phyloP scores from a whole-genome alignment of 768 basidiomycete species.

The Arthromyces matolae region DNA sequence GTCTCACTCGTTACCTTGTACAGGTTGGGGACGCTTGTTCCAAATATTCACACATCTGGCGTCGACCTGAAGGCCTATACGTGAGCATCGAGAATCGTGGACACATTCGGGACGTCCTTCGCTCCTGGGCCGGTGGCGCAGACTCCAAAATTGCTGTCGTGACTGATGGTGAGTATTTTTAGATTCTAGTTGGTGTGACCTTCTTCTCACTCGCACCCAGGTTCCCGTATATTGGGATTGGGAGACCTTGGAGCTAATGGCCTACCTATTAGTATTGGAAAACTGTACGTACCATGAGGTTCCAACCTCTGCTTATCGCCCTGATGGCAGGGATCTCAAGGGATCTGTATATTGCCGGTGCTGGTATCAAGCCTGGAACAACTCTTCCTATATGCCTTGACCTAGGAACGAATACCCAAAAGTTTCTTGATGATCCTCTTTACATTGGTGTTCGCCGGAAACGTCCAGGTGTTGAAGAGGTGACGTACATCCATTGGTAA shows the following conservation, averaged over 20 bases:
- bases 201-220: constrained; percentile 22
- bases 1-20: constrained; percentile 13
- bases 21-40: constrained; percentile 70
- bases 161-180: constrained; percentile 54
- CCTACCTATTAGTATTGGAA: constrained; percentile 66
- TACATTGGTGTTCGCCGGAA: constrained; percentile 68
- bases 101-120: constrained; percentile 52
- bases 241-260: constrained; percentile 48
- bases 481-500: constrained; percentile 10
- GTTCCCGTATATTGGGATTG: constrained; percentile 72
- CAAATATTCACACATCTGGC: constrained; percentile 68
- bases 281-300: constrained; percentile 44
- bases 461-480: constrained; percentile 44
- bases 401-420: constrained; percentile 72
- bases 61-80: constrained; percentile 56
- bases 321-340: constrained; percentile 24
- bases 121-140: constrained; percentile 43
- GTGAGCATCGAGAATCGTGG: constrained; percentile 68
- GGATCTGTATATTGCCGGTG: constrained; percentile 68
- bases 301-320: not conserved
- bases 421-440: constrained; percentile 64
- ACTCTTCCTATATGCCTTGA: constrained; percentile 68
- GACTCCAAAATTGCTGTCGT: constrained; percentile 68
- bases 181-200: constrained; percentile 17
- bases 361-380: constrained; percentile 54